Evolutionary conservation across 495 filamentous ascomycete genomes (phyloP).

Genomic region (Penicillium simplicissimum): DNA sequence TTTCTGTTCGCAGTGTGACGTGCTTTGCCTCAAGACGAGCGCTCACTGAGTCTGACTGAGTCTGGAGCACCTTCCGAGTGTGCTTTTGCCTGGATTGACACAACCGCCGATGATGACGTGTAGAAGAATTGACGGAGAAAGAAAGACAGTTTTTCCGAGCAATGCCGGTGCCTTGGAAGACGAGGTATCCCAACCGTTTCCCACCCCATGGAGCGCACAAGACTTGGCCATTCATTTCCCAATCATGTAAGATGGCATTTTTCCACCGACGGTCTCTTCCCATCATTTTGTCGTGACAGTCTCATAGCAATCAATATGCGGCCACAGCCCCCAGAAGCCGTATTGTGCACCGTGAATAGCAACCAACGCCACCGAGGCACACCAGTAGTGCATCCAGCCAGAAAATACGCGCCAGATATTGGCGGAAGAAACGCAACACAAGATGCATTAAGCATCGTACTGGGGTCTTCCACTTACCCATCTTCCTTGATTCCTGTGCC

Average conservation of each 20-base stretch:
- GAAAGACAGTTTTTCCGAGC: neutral
- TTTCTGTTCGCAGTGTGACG: neutral
- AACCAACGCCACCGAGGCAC: conserved; percentile 13
- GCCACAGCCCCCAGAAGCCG: conserved; percentile 1
- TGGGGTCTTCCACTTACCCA: conserved; percentile 73
- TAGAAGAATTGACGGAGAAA: neutral
- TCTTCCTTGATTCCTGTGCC: conserved; percentile 94
- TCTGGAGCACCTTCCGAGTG: neutral
- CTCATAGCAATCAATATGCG: neutral
- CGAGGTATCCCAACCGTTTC: neutral
- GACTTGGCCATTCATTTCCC: neutral
- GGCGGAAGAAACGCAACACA: conserved; percentile 22
- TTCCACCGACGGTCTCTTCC: neutral
- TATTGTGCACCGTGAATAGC: conserved; percentile 24
- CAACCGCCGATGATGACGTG: neutral
- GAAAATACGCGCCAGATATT: conserved; percentile 4
- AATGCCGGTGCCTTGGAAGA: neutral
- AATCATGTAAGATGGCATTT: neutral
- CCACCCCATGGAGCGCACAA: neutral
- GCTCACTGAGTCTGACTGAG: no score
- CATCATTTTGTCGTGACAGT: neutral
- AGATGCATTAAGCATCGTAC: conserved; percentile 23
- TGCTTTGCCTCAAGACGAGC: neutral
- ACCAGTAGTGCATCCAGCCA: conserved; percentile 10
- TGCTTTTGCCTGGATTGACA: neutral